Base-by-base conservation (phyloP, 2,329 filamentous ascomycete species). In the Ceratocystis alfenasii region DNA sequence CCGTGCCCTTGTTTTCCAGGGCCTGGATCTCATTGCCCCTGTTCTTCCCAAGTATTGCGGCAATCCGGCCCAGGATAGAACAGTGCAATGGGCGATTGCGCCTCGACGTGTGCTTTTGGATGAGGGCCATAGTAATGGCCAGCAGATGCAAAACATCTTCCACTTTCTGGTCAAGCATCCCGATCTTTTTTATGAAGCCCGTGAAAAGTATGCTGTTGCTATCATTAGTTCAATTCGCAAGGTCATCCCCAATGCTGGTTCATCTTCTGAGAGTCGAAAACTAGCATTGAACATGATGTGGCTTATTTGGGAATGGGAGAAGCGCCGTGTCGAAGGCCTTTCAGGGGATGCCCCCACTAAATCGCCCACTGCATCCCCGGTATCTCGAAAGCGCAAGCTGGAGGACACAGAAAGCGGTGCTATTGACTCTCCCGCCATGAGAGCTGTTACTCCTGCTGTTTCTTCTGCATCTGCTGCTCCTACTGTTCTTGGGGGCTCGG, bases 121-220 rank as follows among this genome's bases (percentile, higher is more conserved):
- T 73, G 94, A 99, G 75, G 92, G 90, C 30, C 90, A 94, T 69
- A 68, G 63, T 50, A 99, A 99, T 71, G 82, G 93, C 60, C 92
- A 95, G 75, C 94, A 97, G 76, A 88, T 97, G 77, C 96, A 91
- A 64, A 94, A 89, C 77, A 97, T 99, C 71, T 97, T 96, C 78
- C 89, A 96, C 72, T 99, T 99, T 76, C 80, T 99, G 44, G 93
- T 96, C 45, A 85, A 89, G 66, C 93, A 99, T 73, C 88, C 92
- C 0, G 87, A 94, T 71, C 79, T 99, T 3, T 99, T 99, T 77
- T 99, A 95, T 71, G 93, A 97, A 69, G 91, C 90, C 1, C 83
- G 94, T 65, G 94, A 99, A 70, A 92, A 93, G 72, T 95, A 97
- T 70, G 86, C 91, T 3, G 84, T 88, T 66, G 83, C 94, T 69